These are phyloP conservation scores for Colletotrichum sansevieriae DNA, from an alignment of 2,329 filamentous ascomycete species.

Conservation along the genomic window DNA sequence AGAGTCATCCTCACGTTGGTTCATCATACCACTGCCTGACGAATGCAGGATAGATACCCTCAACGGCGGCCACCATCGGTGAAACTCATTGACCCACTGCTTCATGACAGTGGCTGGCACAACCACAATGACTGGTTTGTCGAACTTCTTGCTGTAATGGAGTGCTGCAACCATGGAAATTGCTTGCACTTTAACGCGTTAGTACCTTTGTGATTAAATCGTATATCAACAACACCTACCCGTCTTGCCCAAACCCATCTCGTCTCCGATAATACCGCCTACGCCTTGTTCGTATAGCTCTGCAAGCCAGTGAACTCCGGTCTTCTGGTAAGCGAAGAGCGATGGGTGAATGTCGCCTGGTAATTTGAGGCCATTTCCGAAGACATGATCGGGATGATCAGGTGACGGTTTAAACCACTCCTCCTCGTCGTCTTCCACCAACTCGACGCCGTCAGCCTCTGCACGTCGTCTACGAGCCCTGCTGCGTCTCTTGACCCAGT, in stretches of 20 bases:
- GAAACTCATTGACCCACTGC: constrained; percentile 99
- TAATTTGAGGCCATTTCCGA: constrained; percentile 82
- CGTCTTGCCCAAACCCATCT: constrained; percentile 99
- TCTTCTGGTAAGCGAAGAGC: constrained; percentile 97
- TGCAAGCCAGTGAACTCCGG: constrained; percentile 94
- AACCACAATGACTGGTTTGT: constrained; percentile 89
- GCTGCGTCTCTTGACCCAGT: constrained; percentile 75
- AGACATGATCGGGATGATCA: constrained; percentile 79
- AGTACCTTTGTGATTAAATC: constrained; percentile 7
- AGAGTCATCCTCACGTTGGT: constrained; percentile 73
- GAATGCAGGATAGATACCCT: constrained; percentile 95
- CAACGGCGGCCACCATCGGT: constrained; percentile 99
- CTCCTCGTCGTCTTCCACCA: constrained; percentile 60
- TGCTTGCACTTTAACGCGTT: constrained; percentile 60
- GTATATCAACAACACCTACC: constrained; percentile 42
- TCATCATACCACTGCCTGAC: constrained; percentile 96
- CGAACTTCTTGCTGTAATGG: constrained; percentile 89
- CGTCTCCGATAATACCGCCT: constrained; percentile 94
- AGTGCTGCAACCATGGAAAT: constrained; percentile 88
- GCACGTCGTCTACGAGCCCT: constrained; percentile 55
- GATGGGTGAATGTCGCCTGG: constrained; percentile 95
- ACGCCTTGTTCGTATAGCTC: constrained; percentile 91
- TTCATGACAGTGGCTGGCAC: constrained; percentile 94
- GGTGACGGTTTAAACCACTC: constrained; percentile 93
- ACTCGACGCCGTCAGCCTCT: constrained; percentile 50